Evolutionary conservation across 2,329 filamentous ascomycete species (phyloP), one percentile per base, ranked within the genome.

Genomic region (Penicillium capsulatum): DNA sequence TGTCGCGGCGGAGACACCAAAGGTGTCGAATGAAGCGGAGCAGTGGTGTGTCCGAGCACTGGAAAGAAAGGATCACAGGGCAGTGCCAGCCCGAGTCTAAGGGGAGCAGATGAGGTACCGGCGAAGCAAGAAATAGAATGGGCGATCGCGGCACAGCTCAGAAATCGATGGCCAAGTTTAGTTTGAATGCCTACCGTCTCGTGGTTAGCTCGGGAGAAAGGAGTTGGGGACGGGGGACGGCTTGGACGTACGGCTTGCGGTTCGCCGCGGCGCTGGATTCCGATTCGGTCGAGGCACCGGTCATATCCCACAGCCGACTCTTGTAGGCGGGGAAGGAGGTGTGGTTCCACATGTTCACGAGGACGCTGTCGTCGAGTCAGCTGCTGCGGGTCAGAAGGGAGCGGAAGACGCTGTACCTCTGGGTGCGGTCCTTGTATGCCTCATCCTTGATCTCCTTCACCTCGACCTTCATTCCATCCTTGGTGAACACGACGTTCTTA

Each of bases 381-480:
- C 9, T 11, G 4, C 6, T 14, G 13, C 5, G n/a, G 10, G 26
- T 7, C 26, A 28, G 26, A n/a, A n/a, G 9, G 5, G 11, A n/a
- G 11, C 4, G 26, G 11, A 28, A 28, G 11, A n/a, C 10, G 11
- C 9, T 11, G 7, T 7, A 28, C 71, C 67, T 75, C 63, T 83
- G 79, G 32, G 76, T 79, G 59, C 64, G 71, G 56, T 81, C 79
- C 49, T 74, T 71, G 52, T 80, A 77, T 22, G 76, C 70, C 65
- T 83, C 79, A 3, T 72, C 67, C 17, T 64, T 66, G 8, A 78
- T 51, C 51, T 81, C 74, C 61, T 76, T 79, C 31, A 82, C 73
- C 2, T 75, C 75, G 7, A 83, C 77, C 47, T 75, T 75, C 49
- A 79, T 72, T 15, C 79, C 80, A 31, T 81, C 78, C 55, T 75